Conservation (phyloP, 2,329 filamentous ascomycete species). For the Aureobasidium sp. region DNA sequence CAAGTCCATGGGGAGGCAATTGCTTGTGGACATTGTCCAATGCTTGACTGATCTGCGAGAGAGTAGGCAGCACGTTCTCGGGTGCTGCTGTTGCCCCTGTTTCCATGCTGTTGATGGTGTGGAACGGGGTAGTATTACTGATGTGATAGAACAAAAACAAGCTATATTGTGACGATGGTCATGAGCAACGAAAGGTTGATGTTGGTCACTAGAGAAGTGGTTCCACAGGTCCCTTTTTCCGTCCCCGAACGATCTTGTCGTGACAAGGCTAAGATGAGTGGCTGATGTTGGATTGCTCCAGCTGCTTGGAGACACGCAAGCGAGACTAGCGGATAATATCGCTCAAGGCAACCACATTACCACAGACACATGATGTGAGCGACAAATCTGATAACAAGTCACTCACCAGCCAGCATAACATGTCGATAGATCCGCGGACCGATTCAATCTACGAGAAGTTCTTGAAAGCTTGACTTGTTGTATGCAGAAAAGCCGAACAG, state of each 20-base stretch:
- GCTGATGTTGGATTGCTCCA: neutral
- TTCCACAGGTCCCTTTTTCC: too few relatives aligned
- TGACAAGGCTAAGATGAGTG: neutral
- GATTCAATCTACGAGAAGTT: too few relatives aligned
- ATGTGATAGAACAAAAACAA: neutral
- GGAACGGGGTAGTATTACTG: neutral
- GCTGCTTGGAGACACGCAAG: neutral
- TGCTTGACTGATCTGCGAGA: slow-evolving; percentile 25
- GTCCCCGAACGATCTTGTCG: too few relatives aligned
- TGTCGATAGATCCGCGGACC: too few relatives aligned
- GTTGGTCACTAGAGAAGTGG: too few relatives aligned
- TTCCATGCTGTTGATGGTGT: neutral
- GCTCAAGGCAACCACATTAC: neutral
- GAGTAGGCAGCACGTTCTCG: slow-evolving; percentile 30
- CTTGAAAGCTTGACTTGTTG: too few relatives aligned
- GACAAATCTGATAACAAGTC: neutral
- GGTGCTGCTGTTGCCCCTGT: neutral
- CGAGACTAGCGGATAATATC: neutral
- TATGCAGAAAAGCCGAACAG: neutral
- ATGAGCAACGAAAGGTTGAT: neutral
- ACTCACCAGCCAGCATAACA: neutral
- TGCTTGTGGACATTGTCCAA: slow-evolving; percentile 30
- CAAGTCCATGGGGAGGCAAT: slow-evolving; percentile 37
- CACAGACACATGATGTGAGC: neutral
- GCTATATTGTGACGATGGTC: neutral